Percentiles rank a stretch among this genome's conserved stretches.
Evolutionary conservation across 2,329 filamentous ascomycete species (phyloP).

Genomic region (Sclerotinia nivalis): DNA sequence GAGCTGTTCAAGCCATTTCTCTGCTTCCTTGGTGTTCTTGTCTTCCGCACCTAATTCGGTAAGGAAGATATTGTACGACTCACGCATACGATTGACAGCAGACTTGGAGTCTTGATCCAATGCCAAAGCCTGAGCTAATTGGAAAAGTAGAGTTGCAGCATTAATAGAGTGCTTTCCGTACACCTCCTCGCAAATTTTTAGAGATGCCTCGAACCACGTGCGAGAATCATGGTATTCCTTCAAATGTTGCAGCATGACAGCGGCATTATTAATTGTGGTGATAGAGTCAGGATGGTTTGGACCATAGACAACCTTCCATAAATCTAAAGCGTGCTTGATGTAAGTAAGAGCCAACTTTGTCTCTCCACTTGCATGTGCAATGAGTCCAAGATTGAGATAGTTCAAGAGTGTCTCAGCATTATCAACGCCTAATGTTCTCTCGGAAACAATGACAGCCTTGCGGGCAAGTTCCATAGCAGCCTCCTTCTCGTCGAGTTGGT

Average conservation of each 20-base stretch:
- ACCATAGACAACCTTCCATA: slow-evolving; percentile 98
- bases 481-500: slow-evolving; percentile 96
- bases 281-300: slow-evolving; percentile 94
- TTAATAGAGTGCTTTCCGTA: slow-evolving; percentile 90
- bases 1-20: slow-evolving; percentile 93
- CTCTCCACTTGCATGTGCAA: slow-evolving; percentile 89
- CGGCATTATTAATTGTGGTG: slow-evolving; percentile 97
- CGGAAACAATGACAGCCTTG: slow-evolving; percentile 94
- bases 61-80: slow-evolving; percentile 95
- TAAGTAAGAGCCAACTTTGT: slow-evolving; percentile 85
- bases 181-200: slow-evolving; percentile 83
- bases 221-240: slow-evolving; percentile 95
- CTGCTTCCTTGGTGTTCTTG: slow-evolving; percentile 97
- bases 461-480: slow-evolving; percentile 92
- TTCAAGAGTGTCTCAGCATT: slow-evolving; percentile 90
- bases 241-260: slow-evolving; percentile 95
- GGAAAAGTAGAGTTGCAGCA: slow-evolving; percentile 92
- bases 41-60: slow-evolving; percentile 82
- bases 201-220: slow-evolving; percentile 93
- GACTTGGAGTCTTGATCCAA: slow-evolving; percentile 94
- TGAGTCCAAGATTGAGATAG: slow-evolving; percentile 93
- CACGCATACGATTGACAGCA: slow-evolving; percentile 90
- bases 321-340: slow-evolving; percentile 85
- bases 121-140: slow-evolving; percentile 91
- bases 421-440: slow-evolving; percentile 91